Evolutionary conservation across 805 yeast genomes (phyloP).

Genomic region (Metschnikowia koreensis): DNA sequence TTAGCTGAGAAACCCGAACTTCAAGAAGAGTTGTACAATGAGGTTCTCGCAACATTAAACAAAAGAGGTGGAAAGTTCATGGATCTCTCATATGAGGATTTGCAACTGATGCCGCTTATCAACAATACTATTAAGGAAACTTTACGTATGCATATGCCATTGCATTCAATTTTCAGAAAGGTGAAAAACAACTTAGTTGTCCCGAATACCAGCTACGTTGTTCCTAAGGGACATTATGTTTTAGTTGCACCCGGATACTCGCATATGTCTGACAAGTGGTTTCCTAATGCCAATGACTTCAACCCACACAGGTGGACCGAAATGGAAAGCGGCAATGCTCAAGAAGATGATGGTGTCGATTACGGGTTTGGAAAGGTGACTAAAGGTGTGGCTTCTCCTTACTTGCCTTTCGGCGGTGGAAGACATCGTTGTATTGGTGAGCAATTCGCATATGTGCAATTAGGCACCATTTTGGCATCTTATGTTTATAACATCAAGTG

Average conservation of each 20-base stretch:
- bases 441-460: conserved; percentile 93
- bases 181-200: conserved; percentile 76
- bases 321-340: conserved; percentile 25
- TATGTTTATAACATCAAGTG: conserved; percentile 76
- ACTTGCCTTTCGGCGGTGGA: conserved; percentile 98
- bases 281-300: conserved; percentile 70
- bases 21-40: conserved; percentile 77
- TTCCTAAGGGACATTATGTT: conserved; percentile 87
- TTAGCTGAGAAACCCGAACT: conserved; percentile 83
- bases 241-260: conserved; percentile 94
- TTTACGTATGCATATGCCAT: conserved; percentile 91
- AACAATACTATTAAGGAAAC: conserved; percentile 89
- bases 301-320: conserved; percentile 84
- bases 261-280: conserved; percentile 69
- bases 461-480: conserved; percentile 78
- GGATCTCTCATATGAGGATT: conserved; percentile 76
- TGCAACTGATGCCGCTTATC: conserved; percentile 76
- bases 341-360: conserved; percentile 54
- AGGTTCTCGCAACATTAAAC: conserved; percentile 62
- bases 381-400: conserved; percentile 94
- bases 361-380: conserved; percentile 97
- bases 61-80: conserved; percentile 35
- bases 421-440: conserved; percentile 99
- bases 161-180: conserved; percentile 93
- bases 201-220: conserved; percentile 74